phyloP scores from a whole-genome alignment of 108 stramenopile genomes.

The Aurantiochytrium sp. region DNA sequence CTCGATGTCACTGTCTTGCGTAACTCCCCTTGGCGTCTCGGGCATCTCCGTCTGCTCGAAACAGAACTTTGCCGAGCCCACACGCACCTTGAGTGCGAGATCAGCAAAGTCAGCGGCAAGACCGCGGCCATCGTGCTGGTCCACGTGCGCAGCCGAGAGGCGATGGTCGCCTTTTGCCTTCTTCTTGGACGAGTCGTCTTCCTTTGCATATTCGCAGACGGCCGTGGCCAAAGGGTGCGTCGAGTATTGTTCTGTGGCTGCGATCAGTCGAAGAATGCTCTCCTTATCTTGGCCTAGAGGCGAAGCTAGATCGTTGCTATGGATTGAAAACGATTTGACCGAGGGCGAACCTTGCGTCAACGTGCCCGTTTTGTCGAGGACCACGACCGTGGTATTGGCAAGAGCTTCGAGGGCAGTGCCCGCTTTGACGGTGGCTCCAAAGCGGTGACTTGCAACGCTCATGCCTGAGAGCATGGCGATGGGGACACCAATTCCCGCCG shows the following conservation, averaged over 20 bases:
- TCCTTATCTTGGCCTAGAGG: neutral
- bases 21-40: neutral
- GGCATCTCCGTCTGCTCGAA: neutral
- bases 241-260: neutral
- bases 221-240: neutral
- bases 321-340: neutral
- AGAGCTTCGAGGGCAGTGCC: neutral
- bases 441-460: neutral
- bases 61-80: neutral
- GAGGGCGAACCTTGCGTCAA: neutral
- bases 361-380: neutral
- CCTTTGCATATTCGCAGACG: neutral
- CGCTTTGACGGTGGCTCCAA: neutral
- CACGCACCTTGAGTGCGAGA: neutral
- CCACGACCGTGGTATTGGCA: neutral
- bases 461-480: conserved; percentile 10
- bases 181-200: neutral
- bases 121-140: neutral
- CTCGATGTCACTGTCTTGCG: neutral
- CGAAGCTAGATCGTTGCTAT: neutral
- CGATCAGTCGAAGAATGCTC: neutral
- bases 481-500: neutral
- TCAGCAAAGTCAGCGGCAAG: neutral
- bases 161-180: neutral
- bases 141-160: neutral